Percentiles rank a stretch among this genome's conserved stretches.
phyloP scores from a whole-genome alignment of 192 early-diverging fungal species.

The Oehlia diaphana region DNA sequence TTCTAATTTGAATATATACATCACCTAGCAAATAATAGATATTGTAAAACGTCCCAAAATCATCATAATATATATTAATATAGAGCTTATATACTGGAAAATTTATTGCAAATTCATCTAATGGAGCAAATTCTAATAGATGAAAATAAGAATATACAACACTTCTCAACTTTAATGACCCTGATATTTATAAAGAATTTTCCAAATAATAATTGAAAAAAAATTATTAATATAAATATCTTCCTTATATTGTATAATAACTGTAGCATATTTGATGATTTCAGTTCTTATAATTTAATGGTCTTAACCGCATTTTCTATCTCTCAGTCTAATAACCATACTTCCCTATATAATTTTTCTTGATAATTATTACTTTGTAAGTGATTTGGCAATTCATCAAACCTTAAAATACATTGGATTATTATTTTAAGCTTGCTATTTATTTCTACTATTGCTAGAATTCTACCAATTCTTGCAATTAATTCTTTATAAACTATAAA shows the following conservation, averaged over 20 bases:
- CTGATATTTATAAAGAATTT: slow-evolving; percentile 11
- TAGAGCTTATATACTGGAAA: not conserved
- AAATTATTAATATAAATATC: not conserved
- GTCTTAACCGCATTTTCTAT: not conserved
- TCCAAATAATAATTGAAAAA: not conserved
- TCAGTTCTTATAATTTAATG: not conserved
- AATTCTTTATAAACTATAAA: not conserved
- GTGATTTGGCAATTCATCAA: not conserved
- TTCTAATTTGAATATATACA: not conserved
- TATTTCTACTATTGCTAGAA: not conserved
- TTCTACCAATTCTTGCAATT: not conserved
- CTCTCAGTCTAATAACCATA: not conserved
- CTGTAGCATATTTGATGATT: not conserved
- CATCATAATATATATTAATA: not conserved
- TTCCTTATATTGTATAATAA: not conserved
- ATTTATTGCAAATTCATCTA: not conserved
- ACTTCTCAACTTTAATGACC: not conserved
- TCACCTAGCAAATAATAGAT: not conserved
- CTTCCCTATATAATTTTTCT: not conserved
- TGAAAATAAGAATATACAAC: not conserved
- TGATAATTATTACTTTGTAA: not conserved
- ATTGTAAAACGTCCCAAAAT: not conserved
- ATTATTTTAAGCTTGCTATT: not conserved
- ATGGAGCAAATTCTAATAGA: not conserved
- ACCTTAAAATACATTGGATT: not conserved